These are phyloP conservation scores for Phragmites australis DNA, from an alignment of 176 grass and related monocot species.

Conservation along the genomic window DNA sequence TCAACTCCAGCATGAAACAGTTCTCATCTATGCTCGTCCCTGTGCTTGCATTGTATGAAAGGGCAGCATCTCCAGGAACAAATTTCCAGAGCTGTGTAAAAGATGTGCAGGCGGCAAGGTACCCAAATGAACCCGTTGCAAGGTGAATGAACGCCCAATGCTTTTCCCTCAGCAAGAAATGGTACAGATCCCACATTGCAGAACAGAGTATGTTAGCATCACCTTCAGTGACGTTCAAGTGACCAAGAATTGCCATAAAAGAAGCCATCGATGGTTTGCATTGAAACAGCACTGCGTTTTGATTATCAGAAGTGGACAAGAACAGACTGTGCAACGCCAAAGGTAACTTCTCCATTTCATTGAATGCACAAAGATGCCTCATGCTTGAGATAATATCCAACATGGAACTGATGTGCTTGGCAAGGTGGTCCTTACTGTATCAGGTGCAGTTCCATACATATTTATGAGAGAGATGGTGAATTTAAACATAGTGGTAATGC, in stretches of 20 bases:
- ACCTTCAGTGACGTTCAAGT: constrained; percentile 64
- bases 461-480: constrained; percentile 62
- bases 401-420: constrained; percentile 61
- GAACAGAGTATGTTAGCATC: constrained; percentile 54
- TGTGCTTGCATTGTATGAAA: constrained; percentile 64
- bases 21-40: constrained; percentile 61
- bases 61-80: constrained; percentile 75
- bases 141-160: constrained; percentile 83
- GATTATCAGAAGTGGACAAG: constrained; percentile 32
- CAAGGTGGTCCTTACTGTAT: constrained; percentile 49
- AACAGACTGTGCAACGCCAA: constrained; percentile 61
- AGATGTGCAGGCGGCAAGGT: constrained; percentile 78
- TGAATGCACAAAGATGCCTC: constrained; percentile 58
- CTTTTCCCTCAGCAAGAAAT: constrained; percentile 68
- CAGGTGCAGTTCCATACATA: constrained; percentile 52
- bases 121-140: constrained; percentile 73
- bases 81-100: constrained; percentile 85
- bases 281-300: constrained; percentile 51
- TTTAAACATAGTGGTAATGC: constrained; percentile 54
- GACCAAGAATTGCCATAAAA: constrained; percentile 76
- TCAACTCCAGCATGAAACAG: constrained; percentile 79
- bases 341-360: constrained; percentile 68
- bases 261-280: constrained; percentile 75
- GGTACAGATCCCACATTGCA: constrained; percentile 69
- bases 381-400: constrained; percentile 73